Conservation (phyloP, 208 protist species). For the Wallacemonas sp. region DNA sequence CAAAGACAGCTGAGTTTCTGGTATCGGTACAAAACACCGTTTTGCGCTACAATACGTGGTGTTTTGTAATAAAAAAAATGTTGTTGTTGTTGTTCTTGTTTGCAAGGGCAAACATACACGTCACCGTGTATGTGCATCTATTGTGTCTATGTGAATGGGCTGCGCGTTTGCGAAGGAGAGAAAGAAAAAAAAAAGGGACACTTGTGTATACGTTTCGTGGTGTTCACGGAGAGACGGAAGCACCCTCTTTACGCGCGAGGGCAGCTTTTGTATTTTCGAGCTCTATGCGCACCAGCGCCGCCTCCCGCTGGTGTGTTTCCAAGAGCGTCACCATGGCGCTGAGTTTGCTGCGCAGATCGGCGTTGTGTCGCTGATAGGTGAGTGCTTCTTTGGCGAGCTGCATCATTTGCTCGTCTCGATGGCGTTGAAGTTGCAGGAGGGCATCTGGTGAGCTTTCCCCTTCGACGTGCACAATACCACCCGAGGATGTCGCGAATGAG, state of each 20-base stretch:
- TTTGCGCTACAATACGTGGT: too few relatives aligned
- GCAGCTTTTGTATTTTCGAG: conserved; percentile 47
- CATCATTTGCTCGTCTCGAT: conserved; percentile 43
- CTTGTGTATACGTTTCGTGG: too few relatives aligned
- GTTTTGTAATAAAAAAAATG: too few relatives aligned
- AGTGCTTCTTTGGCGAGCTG: conserved; percentile 60
- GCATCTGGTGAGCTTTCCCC: background rate
- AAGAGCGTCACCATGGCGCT: conserved; percentile 45
- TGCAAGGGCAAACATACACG: too few relatives aligned
- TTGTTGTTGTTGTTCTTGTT: too few relatives aligned
- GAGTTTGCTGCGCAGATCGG: conserved; percentile 58
- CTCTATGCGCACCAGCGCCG: conserved; percentile 65
- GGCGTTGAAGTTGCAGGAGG: background rate
- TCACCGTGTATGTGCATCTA: too few relatives aligned
- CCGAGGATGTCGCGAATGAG: conserved; percentile 3
- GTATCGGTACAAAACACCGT: too few relatives aligned
- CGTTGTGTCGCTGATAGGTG: conserved; percentile 58
- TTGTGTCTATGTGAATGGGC: too few relatives aligned
- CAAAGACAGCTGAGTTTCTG: too few relatives aligned
- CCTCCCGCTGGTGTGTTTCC: conserved; percentile 58
- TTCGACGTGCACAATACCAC: conserved; percentile 7
- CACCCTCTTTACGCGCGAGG: background rate
- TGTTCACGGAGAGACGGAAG: too few relatives aligned
- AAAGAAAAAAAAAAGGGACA: conserved; percentile 7
- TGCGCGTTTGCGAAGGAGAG: too few relatives aligned